These are phyloP conservation scores for Tephrocybe sp. DNA, from an alignment of 768 basidiomycete genomes.

Conservation along the genomic window DNA sequence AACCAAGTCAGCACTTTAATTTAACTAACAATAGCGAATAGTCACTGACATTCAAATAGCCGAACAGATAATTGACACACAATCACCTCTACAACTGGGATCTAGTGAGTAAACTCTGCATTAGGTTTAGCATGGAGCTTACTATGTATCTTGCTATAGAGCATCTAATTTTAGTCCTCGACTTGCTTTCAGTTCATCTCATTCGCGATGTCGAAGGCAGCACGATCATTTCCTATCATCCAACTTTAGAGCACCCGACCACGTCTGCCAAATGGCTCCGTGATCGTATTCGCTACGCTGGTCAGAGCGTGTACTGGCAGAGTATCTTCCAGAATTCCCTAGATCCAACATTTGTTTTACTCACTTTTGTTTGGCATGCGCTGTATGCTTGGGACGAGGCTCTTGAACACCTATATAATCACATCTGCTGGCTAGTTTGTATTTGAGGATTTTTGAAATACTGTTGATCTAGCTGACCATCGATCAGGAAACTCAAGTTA, in stretches of 20 bases:
- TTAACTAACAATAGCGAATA: not conserved
- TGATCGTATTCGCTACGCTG: conserved; percentile 47
- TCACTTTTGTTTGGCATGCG: conserved; percentile 25
- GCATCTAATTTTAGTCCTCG: conserved; percentile 36
- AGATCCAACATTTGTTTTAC: conserved; percentile 25
- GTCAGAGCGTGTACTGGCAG: conserved; percentile 27
- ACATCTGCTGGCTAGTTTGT: conserved; percentile 23
- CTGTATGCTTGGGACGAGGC: conserved; percentile 28
- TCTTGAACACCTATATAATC: conserved; percentile 21
- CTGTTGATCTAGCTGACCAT: too few species aligned
- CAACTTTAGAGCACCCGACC: conserved; percentile 33
- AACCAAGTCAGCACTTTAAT: conserved; percentile 15
- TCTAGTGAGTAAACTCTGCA: conserved; percentile 24
- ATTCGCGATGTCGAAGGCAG: conserved; percentile 42
- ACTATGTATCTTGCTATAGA: conserved; percentile 18
- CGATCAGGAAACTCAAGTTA: conserved; percentile 49
- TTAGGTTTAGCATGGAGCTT: too few species aligned
- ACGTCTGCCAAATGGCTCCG: conserved; percentile 43
- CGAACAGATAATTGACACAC: conserved; percentile 36
- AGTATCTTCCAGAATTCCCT: conserved; percentile 21
- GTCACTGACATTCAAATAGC: conserved; percentile 13
- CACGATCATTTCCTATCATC: conserved; percentile 52
- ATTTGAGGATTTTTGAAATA: too few species aligned
- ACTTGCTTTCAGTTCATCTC: conserved; percentile 48
- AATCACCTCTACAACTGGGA: conserved; percentile 34